Percentiles rank a stretch among this genome's conserved stretches.
These are phyloP conservation scores for Sugiyamaella neomexicana DNA, from an alignment of 1,139 yeast species.

Conservation along the genomic window DNA sequence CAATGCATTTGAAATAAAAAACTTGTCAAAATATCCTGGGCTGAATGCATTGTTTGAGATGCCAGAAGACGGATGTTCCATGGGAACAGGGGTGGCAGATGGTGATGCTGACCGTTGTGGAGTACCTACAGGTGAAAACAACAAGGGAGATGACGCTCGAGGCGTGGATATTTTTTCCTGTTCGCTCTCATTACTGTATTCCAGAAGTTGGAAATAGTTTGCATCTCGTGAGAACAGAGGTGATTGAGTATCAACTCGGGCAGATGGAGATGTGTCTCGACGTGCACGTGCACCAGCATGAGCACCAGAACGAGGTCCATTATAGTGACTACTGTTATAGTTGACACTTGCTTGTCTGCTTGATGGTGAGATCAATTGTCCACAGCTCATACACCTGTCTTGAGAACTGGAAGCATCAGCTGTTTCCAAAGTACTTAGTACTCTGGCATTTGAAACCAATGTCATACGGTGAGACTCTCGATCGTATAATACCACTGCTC, in stretches of 20 bases:
- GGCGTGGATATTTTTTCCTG: not conserved
- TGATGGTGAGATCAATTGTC: slow-evolving; percentile 25
- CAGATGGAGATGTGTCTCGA: not conserved
- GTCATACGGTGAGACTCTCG: slow-evolving; percentile 34
- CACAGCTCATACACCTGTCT: slow-evolving; percentile 33
- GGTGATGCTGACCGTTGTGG: slow-evolving; percentile 10
- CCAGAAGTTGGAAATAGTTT: slow-evolving; percentile 37
- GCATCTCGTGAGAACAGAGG: slow-evolving; percentile 25
- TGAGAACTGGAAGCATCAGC: slow-evolving; percentile 6
- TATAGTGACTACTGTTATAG: not conserved
- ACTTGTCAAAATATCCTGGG: slow-evolving; percentile 36
- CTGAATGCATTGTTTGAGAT: slow-evolving; percentile 22
- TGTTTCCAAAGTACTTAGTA: slow-evolving; percentile 15
- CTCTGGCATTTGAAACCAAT: slow-evolving; percentile 33
- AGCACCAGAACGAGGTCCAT: not conserved
- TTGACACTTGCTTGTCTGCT: slow-evolving; percentile 15
- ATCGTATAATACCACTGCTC: slow-evolving; percentile 40
- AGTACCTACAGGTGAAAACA: slow-evolving; percentile 4
- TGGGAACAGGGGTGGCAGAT: slow-evolving; percentile 3
- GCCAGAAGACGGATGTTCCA: slow-evolving; percentile 12
- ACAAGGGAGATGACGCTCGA: slow-evolving; percentile 1
- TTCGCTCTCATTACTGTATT: slow-evolving; percentile 13
- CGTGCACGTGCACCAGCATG: too few relatives aligned
- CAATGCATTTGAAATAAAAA: slow-evolving; percentile 54
- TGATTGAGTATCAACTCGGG: not conserved